Base-by-base conservation (phyloP, 352 stramenopile species). In the Nothophytophthora sp. region DNA sequence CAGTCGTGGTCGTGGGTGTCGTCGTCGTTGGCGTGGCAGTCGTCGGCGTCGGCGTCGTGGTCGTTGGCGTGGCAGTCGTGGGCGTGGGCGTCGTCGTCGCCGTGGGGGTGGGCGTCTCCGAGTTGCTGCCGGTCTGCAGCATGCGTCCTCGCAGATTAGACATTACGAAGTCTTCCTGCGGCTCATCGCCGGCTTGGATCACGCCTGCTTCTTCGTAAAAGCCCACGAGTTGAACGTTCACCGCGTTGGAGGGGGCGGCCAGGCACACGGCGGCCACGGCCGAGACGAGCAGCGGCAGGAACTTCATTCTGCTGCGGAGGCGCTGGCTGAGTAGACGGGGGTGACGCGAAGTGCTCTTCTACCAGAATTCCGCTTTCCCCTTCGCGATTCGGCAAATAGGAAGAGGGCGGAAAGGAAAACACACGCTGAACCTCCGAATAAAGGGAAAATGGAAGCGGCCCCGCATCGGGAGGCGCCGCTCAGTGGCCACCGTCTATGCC, bases 401-500 rank as follows among this genome's bases (percentile, higher is more conserved):
- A 35, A 35, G 29, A 35, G 28, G 30, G 25, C 20, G 33, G 23
- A 59, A 36, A 28, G 35, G 54, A 36, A 43, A 37, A 41, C 34
- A 49, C 37, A 47, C 29, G 45, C 34, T 49, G 55, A 63, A 62
- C 48, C 62, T 60, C 57, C 58, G 63, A 73, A 68, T 73, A 52
- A 68, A 65, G 47, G 40, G 49, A 38, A 53, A 70, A 66, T 66
- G 61, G 23, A n/a, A n/a, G n/a, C n/a, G n/a, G n/a, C n/a, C n/a
- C n/a, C n/a, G n/a, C n/a, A n/a, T n/a, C n/a, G n/a, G n/a, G n/a
- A n/a, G n/a, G n/a, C n/a, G n/a, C n/a, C n/a, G n/a, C n/a, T n/a
- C n/a, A n/a, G n/a, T n/a, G n/a, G n/a, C n/a, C n/a, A n/a, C n/a
- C n/a, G n/a, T n/a, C n/a, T n/a, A n/a, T n/a, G n/a, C n/a, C n/a